A percentile compares a stretch with the other conserved stretches of the same genome.
These are phyloP conservation scores for Simplicillium aogashimaense DNA, from an alignment of 2,329 filamentous ascomycete species.

Conservation along the genomic window DNA sequence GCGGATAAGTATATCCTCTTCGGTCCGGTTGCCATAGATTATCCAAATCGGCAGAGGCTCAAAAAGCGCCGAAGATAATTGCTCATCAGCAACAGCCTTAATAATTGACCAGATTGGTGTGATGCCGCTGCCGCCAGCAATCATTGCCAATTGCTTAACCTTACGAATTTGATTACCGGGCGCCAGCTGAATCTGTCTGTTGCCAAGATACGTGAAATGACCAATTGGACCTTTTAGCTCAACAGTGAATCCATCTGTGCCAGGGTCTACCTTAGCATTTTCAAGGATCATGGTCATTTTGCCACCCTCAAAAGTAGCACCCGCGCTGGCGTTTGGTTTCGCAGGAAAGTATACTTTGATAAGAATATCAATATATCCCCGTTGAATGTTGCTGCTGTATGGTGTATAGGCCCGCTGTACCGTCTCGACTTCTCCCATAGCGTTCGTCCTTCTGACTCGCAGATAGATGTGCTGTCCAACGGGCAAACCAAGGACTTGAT, in stretches of 20 bases:
- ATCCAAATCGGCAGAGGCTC: background rate
- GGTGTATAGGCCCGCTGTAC: slow-evolving; percentile 78
- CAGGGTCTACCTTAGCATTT: background rate
- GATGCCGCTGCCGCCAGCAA: background rate
- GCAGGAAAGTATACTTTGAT: slow-evolving; percentile 64
- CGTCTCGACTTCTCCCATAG: slow-evolving; percentile 41
- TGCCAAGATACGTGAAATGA: background rate
- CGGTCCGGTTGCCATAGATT: background rate
- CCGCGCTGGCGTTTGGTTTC: background rate
- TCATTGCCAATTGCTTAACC: background rate
- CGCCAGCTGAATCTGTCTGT: background rate
- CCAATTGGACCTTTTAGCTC: background rate
- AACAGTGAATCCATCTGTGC: background rate
- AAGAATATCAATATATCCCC: slow-evolving; percentile 58
- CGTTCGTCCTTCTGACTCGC: slow-evolving; percentile 50
- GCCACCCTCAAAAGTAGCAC: background rate
- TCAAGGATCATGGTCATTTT: background rate
- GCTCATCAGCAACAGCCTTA: background rate
- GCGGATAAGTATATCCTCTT: background rate
- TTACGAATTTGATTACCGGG: background rate
- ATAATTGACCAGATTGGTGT: background rate
- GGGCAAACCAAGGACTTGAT: slow-evolving; percentile 61
- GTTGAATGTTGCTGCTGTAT: slow-evolving; percentile 47
- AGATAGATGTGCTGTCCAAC: slow-evolving; percentile 76
- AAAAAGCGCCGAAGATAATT: background rate